Conservation (phyloP, 1,284 basidiomycete species). For the Papiliotrema laurentii region DNA sequence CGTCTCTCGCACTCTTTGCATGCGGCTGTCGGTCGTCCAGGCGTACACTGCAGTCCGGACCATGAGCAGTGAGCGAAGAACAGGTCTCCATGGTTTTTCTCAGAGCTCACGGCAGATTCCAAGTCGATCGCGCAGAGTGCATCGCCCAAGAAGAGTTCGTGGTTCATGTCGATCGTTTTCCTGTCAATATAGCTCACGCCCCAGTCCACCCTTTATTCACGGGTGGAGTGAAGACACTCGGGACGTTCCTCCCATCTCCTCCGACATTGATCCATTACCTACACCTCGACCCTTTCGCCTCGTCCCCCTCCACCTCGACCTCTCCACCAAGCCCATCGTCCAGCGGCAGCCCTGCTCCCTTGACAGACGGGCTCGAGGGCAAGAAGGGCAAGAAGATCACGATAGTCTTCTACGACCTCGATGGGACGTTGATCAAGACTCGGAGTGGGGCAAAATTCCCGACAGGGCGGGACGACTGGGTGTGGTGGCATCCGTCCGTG, state of each 20-base stretch:
- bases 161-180: too few relatives aligned
- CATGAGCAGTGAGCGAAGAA: too few relatives aligned
- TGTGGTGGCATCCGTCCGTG: constrained; percentile 71
- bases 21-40: too few relatives aligned
- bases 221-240: constrained; percentile 11
- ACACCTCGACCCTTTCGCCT: constrained; percentile 38
- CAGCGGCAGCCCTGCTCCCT: neutral
- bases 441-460: constrained; percentile 53
- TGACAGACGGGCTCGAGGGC: too few relatives aligned
- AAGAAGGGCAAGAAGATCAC: constrained; percentile 48
- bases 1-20: too few relatives aligned
- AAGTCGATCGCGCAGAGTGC: too few relatives aligned
- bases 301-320: neutral
- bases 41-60: too few relatives aligned
- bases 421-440: constrained; percentile 77
- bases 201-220: constrained; percentile 37
- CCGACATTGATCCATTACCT: constrained; percentile 37
- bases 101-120: too few relatives aligned
- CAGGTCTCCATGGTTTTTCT: too few relatives aligned
- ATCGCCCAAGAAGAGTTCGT: too few relatives aligned
- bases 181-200: too few relatives aligned
- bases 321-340: neutral
- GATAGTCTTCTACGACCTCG: constrained; percentile 78
- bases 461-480: constrained; percentile 56
- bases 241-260: constrained; percentile 24